Evolutionary conservation across 78 protist genomes (phyloP), one percentile per base, ranked within the genome.

Genomic region (Cavenderia fasciculata): DNA sequence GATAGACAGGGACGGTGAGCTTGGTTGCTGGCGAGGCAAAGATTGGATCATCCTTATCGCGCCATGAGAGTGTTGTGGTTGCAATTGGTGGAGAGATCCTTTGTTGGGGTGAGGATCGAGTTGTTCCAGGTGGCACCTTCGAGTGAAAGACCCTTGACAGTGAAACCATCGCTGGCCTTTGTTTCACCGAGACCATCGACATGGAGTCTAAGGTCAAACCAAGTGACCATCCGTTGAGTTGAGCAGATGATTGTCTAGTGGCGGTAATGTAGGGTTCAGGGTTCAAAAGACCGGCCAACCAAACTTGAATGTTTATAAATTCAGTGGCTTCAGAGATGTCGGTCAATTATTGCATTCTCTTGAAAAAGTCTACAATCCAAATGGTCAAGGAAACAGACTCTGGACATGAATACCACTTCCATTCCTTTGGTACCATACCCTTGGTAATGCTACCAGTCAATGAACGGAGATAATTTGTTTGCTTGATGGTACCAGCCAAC

Each of bases 261-360:
- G 99, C 98, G 16, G 99, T 97, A 57, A 98, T 61, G 86, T 72
- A 95, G 19, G 99, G 98, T 68, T 94, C 98, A 51, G 99, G 99
- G 34, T 40, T 29, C 61, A 95, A 84, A 14, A 98, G 85, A 49
- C 96, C 97, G 29, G 98, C 99, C 25, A 98, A 87, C 97, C 97
- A 94, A 16, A 98, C 59, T 61, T 63, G 75, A 29, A 52, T 21
- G 1, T 54, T 51, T 7, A 18, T 38, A 33, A 65, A 79, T 29
- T 74, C 85, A n/a, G 33, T 38, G 2, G 51, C 44, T 36, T 68
- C 77, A 23, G 91, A 79, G 72, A 90, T 77, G 29, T 74, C 84
- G 18, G 27, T 25, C 27, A 90, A 34, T 63, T 90, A 89, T 59
- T 90, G 86, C 87, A 90, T 77, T 72, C 94, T 68, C 85, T 90